Conservation (phyloP, 306 rosid species). For the Sicyos baderoa region DNA sequence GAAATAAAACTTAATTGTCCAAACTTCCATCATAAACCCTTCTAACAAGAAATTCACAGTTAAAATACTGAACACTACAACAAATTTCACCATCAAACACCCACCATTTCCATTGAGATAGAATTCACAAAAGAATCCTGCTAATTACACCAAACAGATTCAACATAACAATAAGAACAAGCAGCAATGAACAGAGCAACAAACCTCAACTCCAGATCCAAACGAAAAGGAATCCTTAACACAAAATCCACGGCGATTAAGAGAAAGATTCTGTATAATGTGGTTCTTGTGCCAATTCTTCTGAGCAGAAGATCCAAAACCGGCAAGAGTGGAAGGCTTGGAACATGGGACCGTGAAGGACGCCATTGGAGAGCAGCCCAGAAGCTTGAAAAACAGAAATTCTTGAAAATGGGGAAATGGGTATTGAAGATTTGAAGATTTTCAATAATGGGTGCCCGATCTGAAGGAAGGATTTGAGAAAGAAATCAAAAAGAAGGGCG, state of each 20-base stretch:
- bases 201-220: constrained; percentile 27
- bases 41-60: too few relatives aligned
- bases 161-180: constrained; percentile 14
- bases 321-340: constrained; percentile 29
- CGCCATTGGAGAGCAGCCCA: constrained; percentile 37
- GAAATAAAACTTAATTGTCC: not conserved
- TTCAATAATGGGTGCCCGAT: not conserved
- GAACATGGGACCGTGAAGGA: constrained; percentile 56
- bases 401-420: not conserved
- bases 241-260: constrained; percentile 4
- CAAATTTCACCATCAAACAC: not conserved
- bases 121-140: not conserved
- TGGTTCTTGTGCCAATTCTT: constrained; percentile 20
- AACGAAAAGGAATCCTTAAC: constrained; percentile 16
- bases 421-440: not conserved
- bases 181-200: constrained; percentile 11
- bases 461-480: constrained; percentile 14
- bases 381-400: constrained; percentile 22
- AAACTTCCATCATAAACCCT: not conserved
- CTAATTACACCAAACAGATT: not conserved
- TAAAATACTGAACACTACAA: too few relatives aligned
- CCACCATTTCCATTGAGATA: not conserved
- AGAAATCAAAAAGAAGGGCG: constrained; percentile 24
- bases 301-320: constrained; percentile 10
- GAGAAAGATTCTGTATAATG: constrained; percentile 13